phyloP scores from a whole-genome alignment of 1,139 yeast genomes.

The Diutina rugosa region DNA sequence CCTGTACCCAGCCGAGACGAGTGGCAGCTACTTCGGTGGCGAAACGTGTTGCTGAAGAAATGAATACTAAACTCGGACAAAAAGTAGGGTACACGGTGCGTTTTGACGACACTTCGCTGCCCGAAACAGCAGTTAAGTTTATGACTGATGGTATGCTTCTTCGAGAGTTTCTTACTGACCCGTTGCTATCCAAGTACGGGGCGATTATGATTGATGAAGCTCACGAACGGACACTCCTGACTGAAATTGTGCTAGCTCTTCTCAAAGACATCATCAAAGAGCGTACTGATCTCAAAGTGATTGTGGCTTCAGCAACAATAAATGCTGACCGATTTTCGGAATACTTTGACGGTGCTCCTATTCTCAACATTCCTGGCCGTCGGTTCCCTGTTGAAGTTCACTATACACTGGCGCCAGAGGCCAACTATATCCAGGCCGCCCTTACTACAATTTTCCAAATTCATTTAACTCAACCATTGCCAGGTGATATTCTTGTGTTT shows the following conservation, averaged over 20 bases:
- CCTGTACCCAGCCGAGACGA: constrained; percentile 89
- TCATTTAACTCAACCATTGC: constrained; percentile 41
- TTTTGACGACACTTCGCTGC: constrained; percentile 65
- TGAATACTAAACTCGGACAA: constrained; percentile 56
- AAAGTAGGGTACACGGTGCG: constrained; percentile 83
- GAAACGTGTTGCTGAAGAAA: constrained; percentile 79
- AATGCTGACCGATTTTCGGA: constrained; percentile 76
- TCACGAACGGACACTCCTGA: constrained; percentile 86
- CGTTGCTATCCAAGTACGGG: constrained; percentile 53
- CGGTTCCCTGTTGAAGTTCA: constrained; percentile 79
- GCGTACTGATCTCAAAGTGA: constrained; percentile 56
- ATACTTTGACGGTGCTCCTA: constrained; percentile 74
- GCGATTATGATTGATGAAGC: constrained; percentile 95
- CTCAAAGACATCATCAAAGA: constrained; percentile 55
- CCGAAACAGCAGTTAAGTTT: constrained; percentile 61
- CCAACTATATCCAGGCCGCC: constrained; percentile 82
- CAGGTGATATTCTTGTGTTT: constrained; percentile 86
- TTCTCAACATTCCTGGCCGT: constrained; percentile 81
- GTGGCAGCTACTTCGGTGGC: constrained; percentile 96
- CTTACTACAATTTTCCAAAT: constrained; percentile 72
- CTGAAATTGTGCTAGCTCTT: constrained; percentile 78
- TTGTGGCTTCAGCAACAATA: constrained; percentile 90
- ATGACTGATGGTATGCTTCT: constrained; percentile 92
- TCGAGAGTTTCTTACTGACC: constrained; percentile 73
- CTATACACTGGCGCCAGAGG: constrained; percentile 80